phyloP scores from a whole-genome alignment of 1,139 yeast genomes.

The Suhomyces kunorum region DNA sequence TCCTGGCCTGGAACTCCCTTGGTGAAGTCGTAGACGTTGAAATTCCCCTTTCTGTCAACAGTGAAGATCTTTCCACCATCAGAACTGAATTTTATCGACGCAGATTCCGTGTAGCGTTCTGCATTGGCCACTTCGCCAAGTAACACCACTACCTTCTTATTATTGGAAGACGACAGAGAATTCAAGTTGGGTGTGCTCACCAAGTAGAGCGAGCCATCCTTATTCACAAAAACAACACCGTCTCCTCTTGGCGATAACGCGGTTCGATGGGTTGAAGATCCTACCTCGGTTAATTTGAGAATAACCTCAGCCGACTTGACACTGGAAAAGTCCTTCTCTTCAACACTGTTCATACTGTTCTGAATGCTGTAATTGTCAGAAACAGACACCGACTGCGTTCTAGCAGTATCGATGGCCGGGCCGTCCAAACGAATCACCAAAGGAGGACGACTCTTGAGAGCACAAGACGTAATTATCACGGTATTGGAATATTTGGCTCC shows the following conservation, averaged over 20 bases:
- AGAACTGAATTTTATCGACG: slow-evolving; percentile 69
- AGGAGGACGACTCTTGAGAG: slow-evolving; percentile 41
- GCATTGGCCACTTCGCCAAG: slow-evolving; percentile 82
- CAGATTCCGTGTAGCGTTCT: slow-evolving; percentile 66
- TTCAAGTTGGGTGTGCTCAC: slow-evolving; percentile 63
- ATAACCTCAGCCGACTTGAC: slow-evolving; percentile 37
- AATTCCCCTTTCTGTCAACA: slow-evolving; percentile 77
- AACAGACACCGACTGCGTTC: slow-evolving; percentile 8
- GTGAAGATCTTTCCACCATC: slow-evolving; percentile 80
- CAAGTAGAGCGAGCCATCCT: slow-evolving; percentile 73
- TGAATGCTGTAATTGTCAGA: slow-evolving; percentile 19
- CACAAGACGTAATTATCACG: slow-evolving; percentile 39
- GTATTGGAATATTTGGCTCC: slow-evolving; percentile 39
- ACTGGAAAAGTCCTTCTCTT: slow-evolving; percentile 21
- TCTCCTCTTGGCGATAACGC: slow-evolving; percentile 85
- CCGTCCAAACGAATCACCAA: slow-evolving; percentile 41
- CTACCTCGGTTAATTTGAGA: slow-evolving; percentile 72
- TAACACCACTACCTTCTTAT: slow-evolving; percentile 58
- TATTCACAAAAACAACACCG: slow-evolving; percentile 76
- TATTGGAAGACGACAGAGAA: slow-evolving; percentile 20
- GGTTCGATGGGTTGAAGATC: slow-evolving; percentile 70
- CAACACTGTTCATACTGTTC: slow-evolving; percentile 20
- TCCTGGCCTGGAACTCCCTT: slow-evolving; percentile 77
- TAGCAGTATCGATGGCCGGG: slow-evolving; percentile 29
- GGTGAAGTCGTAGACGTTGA: slow-evolving; percentile 82